Conservation (phyloP, 805 yeast genomes). For the Wickerhamomyces chambardii region DNA sequence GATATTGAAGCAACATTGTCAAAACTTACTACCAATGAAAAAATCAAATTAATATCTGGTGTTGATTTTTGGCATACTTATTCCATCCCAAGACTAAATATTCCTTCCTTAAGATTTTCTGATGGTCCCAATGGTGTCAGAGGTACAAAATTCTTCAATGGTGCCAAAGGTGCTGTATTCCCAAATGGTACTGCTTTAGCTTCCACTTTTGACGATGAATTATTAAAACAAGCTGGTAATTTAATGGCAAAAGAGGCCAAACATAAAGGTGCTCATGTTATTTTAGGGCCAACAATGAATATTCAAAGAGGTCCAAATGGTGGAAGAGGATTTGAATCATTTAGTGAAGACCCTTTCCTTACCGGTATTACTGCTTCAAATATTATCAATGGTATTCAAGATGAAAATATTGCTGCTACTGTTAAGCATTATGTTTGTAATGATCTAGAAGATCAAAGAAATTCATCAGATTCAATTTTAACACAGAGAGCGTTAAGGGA, state of each 20-base stretch:
- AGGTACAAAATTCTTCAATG: conserved; percentile 39
- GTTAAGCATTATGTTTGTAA: conserved; percentile 58
- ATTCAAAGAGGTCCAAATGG: conserved; percentile 51
- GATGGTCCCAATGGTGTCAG: conserved; percentile 64
- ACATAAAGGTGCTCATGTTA: conserved; percentile 41
- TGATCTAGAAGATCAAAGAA: conserved; percentile 51
- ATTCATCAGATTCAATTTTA: conserved; percentile 35
- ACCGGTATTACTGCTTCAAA: conserved; percentile 38
- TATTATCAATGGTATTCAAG: conserved; percentile 46
- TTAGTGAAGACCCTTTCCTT: conserved; percentile 50
- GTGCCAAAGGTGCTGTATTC: conserved; percentile 46
- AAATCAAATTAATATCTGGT: conserved; percentile 27
- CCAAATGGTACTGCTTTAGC: conserved; percentile 53
- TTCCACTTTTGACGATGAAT: conserved; percentile 42
- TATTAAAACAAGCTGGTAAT: conserved; percentile 38
- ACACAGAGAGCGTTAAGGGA: conserved; percentile 58
- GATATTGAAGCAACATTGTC: conserved; percentile 17
- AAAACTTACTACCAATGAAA: conserved; percentile 18
- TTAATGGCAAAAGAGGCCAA: conserved; percentile 47
- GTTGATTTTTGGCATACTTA: conserved; percentile 43
- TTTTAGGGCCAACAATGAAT: conserved; percentile 42
- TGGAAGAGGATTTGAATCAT: conserved; percentile 56
- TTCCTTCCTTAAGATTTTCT: conserved; percentile 37
- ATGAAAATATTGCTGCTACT: conserved; percentile 38
- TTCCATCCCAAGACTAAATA: conserved; percentile 26